Evolutionary conservation across 1,284 basidiomycete genomes (phyloP).

Genomic region (Papiliotrema terrestris): DNA sequence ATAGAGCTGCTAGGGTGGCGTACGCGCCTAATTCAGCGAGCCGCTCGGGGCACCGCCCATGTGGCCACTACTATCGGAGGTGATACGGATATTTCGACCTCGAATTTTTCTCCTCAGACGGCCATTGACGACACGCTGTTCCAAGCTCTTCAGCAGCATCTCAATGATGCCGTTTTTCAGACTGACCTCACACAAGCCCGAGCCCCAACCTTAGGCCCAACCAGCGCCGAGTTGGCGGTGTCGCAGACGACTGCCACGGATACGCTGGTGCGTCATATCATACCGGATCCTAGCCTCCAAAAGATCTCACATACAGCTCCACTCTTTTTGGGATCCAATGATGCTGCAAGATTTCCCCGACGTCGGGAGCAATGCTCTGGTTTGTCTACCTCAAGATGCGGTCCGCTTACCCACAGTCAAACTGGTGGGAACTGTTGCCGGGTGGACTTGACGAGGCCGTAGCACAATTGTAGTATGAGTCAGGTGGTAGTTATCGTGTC

Average conservation of each 20-base stretch:
- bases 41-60: slow-evolving; percentile 3
- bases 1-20: slow-evolving; percentile 31
- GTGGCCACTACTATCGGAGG: slow-evolving; percentile 8
- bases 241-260: neutral
- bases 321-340: slow-evolving; percentile 2
- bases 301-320: neutral
- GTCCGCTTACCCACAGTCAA: no score
- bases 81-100: neutral
- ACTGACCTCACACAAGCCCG: no score
- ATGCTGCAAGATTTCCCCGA: neutral
- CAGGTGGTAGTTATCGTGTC: no score
- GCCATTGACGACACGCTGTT: neutral
- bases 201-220: no score
- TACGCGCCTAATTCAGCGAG: slow-evolving; percentile 26
- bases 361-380: neutral
- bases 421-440: no score
- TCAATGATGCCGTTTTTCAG: no score
- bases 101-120: neutral
- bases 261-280: neutral
- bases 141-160: slow-evolving; percentile 7
- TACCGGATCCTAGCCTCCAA: neutral
- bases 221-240: neutral
- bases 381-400: no score
- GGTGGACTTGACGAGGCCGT: no score
- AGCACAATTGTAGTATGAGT: no score